Percentiles rank a stretch among this genome's conserved stretches.
phyloP scores from a whole-genome alignment of 441 rosid genomes.

The Syzygium malaccense region DNA sequence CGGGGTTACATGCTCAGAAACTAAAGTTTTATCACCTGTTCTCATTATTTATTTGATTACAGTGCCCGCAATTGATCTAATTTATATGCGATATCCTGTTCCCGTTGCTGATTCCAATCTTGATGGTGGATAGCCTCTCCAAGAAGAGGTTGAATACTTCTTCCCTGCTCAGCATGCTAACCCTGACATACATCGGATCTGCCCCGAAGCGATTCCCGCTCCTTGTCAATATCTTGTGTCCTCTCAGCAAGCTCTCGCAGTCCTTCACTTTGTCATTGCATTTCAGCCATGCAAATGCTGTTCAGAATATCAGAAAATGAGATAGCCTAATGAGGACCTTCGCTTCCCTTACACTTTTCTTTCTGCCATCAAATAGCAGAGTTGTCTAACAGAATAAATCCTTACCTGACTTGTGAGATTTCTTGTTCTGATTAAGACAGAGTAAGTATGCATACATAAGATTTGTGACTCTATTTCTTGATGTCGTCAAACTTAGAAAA shows the following conservation, averaged over 20 bases:
- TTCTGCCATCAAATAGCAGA: not conserved
- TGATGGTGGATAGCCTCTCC: conserved; percentile 54
- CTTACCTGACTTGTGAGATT: not conserved
- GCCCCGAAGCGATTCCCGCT: conserved; percentile 57
- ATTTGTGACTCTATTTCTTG: not conserved
- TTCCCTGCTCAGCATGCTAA: conserved; percentile 65
- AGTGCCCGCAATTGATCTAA: not conserved
- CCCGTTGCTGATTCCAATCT: not conserved
- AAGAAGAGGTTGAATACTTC: conserved; percentile 44
- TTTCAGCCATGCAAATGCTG: conserved; percentile 86
- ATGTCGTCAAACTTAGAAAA: not conserved
- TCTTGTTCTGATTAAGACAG: not conserved
- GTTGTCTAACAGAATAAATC: not conserved
- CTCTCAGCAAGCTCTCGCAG: conserved; percentile 31
- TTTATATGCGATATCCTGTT: not conserved
- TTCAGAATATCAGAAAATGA: not conserved
- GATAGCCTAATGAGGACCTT: not conserved
- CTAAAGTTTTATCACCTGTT: not conserved
- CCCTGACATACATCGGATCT: conserved; percentile 33
- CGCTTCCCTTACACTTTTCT: not conserved
- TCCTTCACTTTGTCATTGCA: conserved; percentile 40
- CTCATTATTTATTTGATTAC: not conserved
- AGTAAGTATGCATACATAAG: not conserved
- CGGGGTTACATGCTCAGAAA: not conserved
- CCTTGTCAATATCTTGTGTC: conserved; percentile 40